Conservation (phyloP, 2,329 filamentous ascomycete species). For the Cladophialophora psammophila region DNA sequence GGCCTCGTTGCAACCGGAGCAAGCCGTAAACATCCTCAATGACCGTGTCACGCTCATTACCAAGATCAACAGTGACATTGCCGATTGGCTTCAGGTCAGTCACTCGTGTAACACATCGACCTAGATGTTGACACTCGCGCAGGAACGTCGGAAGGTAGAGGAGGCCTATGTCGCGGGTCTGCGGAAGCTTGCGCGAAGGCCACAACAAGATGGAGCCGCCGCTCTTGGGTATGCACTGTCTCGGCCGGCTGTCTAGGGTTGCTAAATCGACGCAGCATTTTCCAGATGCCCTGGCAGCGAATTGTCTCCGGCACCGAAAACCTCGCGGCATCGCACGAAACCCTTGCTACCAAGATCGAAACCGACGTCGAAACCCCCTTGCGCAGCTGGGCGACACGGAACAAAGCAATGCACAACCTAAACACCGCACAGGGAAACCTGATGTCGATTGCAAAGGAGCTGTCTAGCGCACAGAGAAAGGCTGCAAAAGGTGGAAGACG, state of each 20-base stretch:
- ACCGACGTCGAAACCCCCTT: conserved; percentile 86
- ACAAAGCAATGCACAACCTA: conserved; percentile 80
- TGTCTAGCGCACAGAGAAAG: conserved; percentile 84
- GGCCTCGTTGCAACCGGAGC: conserved; percentile 79
- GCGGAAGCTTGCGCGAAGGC: conserved; percentile 78
- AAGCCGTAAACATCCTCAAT: conserved; percentile 81
- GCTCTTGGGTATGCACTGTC: conserved; percentile 78
- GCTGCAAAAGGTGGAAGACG: conserved; percentile 84
- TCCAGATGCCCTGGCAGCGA: conserved; percentile 88
- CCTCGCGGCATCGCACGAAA: conserved; percentile 82
- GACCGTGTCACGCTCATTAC: conserved; percentile 88
- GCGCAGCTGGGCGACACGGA: conserved; percentile 74
- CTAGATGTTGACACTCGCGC: conserved; percentile 36
- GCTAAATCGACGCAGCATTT: conserved; percentile 68
- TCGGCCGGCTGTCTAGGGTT: background rate
- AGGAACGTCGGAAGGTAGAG: conserved; percentile 94
- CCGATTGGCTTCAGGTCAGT: conserved; percentile 92
- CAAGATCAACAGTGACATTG: conserved; percentile 86
- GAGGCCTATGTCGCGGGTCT: conserved; percentile 85
- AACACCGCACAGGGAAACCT: conserved; percentile 83
- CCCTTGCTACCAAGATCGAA: conserved; percentile 81
- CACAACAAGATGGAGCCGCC: conserved; percentile 74
- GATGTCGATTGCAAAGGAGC: conserved; percentile 77
- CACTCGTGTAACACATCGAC: conserved; percentile 19
- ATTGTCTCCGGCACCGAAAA: conserved; percentile 80